Evolutionary conservation across 176 grass and related monocot species (phyloP), one percentile per base, ranked within the genome.

Genomic region (Carex kokanica): DNA sequence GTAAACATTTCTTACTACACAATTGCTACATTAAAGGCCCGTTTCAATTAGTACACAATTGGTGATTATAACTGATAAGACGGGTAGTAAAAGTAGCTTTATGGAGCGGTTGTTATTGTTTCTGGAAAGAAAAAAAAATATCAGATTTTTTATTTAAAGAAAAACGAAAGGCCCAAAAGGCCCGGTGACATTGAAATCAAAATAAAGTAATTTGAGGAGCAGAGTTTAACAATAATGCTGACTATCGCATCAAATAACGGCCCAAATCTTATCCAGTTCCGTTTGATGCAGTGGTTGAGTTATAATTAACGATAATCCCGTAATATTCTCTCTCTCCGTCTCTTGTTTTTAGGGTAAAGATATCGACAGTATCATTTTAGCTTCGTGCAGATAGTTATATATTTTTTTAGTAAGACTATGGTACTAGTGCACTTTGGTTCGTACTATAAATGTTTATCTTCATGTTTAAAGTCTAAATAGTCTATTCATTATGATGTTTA

Each of bases 121-220:
- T 20, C 10, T 41, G 8, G 16, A 66, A 34, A 66, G 20, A 43
- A 70, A 43, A 70, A 6, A 41, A 38, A 71, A 71, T 9, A 66
- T 34, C 27, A 34, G 64, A 66, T 16, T 27, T 34, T 12, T 66
- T 16, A 6, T 14, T 18, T n/a, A 6, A 62, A 21, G 67, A 71
- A 71, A 43, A 40, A 70, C 1, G 7, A 45, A 45, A 45, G 67
- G 67, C 67, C 67, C 67, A 71, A 71, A 41, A 71, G 67, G 67
- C 67, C 67, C 36, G 36, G 36, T 45, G 3, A 40, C 5, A 4
- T 45, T 45, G 4, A 68, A 68, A 34, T 17, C 34, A 3, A 71
- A 43, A 71, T 20, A 20, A 11, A 71, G 18, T 18, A 71, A 45
- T 43, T 45, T 71, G 2, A 71, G 8, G 21, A 62, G 20, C 7